A percentile compares a stretch with the other conserved stretches of the same genome.
Evolutionary conservation across 2,329 filamentous ascomycete species (phyloP).

Genomic region (Alternaria tenuissima): DNA sequence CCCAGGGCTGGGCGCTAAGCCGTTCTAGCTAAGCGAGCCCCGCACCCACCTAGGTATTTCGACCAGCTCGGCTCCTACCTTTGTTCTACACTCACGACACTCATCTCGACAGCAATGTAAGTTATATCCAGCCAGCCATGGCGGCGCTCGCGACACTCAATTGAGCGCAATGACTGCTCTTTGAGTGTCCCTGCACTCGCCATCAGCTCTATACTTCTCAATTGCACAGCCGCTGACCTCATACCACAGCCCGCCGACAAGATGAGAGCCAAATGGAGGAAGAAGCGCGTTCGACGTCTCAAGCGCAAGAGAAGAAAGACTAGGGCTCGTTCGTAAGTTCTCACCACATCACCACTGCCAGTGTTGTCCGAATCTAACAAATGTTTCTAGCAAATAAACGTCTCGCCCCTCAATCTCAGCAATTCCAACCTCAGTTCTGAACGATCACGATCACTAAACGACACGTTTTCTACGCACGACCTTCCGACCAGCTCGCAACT

Average conservation of each 20-base stretch:
- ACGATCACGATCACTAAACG: constrained; percentile 39
- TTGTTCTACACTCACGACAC: constrained; percentile 52
- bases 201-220: constrained; percentile 18
- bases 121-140: constrained; percentile 26
- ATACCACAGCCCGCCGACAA: constrained; percentile 53
- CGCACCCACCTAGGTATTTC: constrained; percentile 32
- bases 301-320: constrained; percentile 99
- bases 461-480: constrained; percentile 36
- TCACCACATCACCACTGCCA: not conserved
- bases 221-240: constrained; percentile 39
- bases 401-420: constrained; percentile 55
- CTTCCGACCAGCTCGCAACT: constrained; percentile 32
- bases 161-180: constrained; percentile 28
- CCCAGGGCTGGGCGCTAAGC: constrained; percentile 11
- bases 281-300: constrained; percentile 99
- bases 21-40: constrained; percentile 30
- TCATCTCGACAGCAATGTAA: constrained; percentile 56
- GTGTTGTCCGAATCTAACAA: constrained; percentile 19
- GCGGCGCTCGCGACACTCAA: constrained; percentile 27
- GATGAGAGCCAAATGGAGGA: constrained; percentile 99
- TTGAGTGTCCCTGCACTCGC: constrained; percentile 12
- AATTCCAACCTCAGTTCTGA: constrained; percentile 42
- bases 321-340: constrained; percentile 89
- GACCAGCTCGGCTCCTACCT: constrained; percentile 31
- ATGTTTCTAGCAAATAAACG: constrained; percentile 57